Evolutionary conservation across 345 rosid genomes (phyloP).

Genomic region (Trapa incisa): DNA sequence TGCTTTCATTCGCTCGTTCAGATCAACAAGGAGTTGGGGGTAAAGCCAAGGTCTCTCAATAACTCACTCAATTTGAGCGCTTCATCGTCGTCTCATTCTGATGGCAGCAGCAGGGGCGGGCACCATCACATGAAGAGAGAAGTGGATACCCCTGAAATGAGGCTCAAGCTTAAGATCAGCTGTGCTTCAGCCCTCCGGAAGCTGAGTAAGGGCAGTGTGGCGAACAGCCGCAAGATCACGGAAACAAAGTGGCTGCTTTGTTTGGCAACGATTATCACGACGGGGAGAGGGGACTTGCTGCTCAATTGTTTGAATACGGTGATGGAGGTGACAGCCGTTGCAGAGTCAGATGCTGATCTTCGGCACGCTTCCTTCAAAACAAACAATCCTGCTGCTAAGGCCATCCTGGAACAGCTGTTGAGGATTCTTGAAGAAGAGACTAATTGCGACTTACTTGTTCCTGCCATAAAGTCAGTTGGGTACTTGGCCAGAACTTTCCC

Average conservation of each 20-base stretch:
- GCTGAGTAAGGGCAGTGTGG: constrained; percentile 26
- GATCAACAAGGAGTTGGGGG: constrained; percentile 33
- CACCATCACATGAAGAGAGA: constrained; percentile 35
- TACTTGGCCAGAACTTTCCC: constrained; percentile 50
- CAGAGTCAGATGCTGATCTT: constrained; percentile 38
- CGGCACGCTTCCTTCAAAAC: constrained; percentile 46
- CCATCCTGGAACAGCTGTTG: constrained; percentile 42
- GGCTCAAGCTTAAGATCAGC: constrained; percentile 26
- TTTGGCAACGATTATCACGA: constrained; percentile 36
- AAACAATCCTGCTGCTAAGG: constrained; percentile 52
- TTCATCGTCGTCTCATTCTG: constrained; percentile 13
- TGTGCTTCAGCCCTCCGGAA: constrained; percentile 44
- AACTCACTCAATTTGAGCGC: constrained; percentile 7
- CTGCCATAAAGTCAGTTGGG: constrained; percentile 39
- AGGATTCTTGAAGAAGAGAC: constrained; percentile 33
- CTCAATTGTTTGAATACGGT: constrained; percentile 38
- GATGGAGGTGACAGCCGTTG: constrained; percentile 35
- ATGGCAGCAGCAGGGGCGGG: constrained; percentile 30
- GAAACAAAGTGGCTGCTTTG: constrained; percentile 50
- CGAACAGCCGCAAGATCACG: constrained; percentile 30
- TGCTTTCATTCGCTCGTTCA: constrained; percentile 42
- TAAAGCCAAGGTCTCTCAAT: constrained; percentile 10
- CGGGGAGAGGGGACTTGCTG: constrained; percentile 36
- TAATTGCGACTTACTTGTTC: constrained; percentile 20
- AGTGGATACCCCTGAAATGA: constrained; percentile 24